Base-by-base conservation (phyloP, 768 basidiomycete genomes). In the Austroboletus festivus region DNA sequence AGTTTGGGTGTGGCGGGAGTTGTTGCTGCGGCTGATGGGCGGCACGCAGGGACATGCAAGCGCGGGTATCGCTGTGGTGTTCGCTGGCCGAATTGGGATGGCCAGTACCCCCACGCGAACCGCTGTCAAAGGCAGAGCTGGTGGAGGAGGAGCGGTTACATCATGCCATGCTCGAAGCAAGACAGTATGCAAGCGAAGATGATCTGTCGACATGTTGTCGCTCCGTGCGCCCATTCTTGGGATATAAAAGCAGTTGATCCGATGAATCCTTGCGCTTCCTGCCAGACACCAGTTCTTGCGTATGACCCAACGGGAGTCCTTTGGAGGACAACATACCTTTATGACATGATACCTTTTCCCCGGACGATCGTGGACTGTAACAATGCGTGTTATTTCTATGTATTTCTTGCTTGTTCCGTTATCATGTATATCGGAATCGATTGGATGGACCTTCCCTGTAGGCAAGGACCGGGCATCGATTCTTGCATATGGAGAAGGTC, bases 101-200 rank as follows among this genome's bases (percentile, higher is more conserved):
- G 80, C 56, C 69, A 16, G 71, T 80, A 19, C 84, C 85, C 20
- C 63, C 71, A 7, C 75, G 81, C 44, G 84, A 85, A 44, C 79
- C 82, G 9, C 65, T 86, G 40, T 77, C 81, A 4, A 85, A 83
- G 61, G 83, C 84, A 16, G 85, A 86, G 61, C 69, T 84, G 5
- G 77, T 84, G 28, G 82, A 85, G 57, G 84, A 86, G 57, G 77
- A 82, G 53, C 72, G 84, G 28, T 65, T 81, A 34, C 76, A 81
- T 51, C 77, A 78, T 22, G 79, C 77, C 35, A 79, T 86, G 73
- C 62, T 80, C 12, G 77, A 83, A 53, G 82, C 82, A 30, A 73
- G 78, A 48, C 73, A 68, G 45, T 69, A 64, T 51, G 80, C 76
- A 21, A 73, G 75, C 9, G 65, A 71, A 34, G 79, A 83, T 50